Evolutionary conservation across 2,329 filamentous ascomycete species (phyloP).

Genomic region (Metarhizium sp.): DNA sequence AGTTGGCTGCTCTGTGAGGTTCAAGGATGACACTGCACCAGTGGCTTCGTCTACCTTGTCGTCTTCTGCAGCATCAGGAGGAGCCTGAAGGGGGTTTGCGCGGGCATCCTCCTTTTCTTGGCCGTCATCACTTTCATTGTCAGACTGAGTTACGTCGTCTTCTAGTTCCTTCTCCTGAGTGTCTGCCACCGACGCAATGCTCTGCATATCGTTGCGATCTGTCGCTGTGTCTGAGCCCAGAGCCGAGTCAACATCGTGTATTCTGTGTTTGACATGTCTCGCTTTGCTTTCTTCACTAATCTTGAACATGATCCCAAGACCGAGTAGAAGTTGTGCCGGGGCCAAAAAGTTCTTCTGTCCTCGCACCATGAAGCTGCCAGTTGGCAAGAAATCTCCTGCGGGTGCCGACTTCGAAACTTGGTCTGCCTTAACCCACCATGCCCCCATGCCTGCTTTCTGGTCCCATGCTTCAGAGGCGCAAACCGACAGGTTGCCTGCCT

Average conservation of each 20-base stretch:
- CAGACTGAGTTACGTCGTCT: conserved; percentile 13
- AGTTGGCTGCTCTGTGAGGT: conserved; percentile 11
- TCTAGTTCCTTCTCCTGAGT: conserved; percentile 16
- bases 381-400: conserved; percentile 68
- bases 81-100: conserved; percentile 28
- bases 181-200: conserved; percentile 10
- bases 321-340: conserved; percentile 77
- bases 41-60: conserved; percentile 17
- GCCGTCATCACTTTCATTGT: conserved; percentile 22
- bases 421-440: conserved; percentile 88
- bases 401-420: conserved; percentile 82
- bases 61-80: conserved; percentile 14
- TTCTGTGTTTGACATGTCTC: conserved; percentile 63
- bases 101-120: conserved; percentile 22
- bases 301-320: conserved; percentile 79
- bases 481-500: conserved; percentile 78
- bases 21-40: conserved; percentile 15
- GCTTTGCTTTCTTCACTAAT: conserved; percentile 81
- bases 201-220: conserved; percentile 9
- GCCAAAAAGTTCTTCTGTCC: conserved; percentile 89
- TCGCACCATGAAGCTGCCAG: conserved; percentile 69
- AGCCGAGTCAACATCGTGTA: conserved; percentile 18
- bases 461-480: conserved; percentile 90
- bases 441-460: conserved; percentile 88
- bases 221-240: conserved; percentile 7